A percentile compares a stretch with the other conserved stretches of the same genome.
phyloP scores from a whole-genome alignment of 2,329 filamentous ascomycete genomes.

The Fusarium heterosporum region DNA sequence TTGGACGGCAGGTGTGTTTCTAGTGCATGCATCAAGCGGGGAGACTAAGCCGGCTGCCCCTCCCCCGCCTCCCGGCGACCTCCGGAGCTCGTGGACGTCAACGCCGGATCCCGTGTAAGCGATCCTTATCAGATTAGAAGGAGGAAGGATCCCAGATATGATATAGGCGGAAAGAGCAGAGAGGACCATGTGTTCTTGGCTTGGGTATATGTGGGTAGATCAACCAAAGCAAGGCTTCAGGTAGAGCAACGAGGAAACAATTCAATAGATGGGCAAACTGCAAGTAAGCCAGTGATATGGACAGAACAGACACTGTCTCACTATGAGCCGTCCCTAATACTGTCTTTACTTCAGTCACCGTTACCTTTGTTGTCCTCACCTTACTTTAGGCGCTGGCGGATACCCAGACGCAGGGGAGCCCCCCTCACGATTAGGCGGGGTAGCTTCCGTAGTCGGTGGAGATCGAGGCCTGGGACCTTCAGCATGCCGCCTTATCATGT shows the following conservation, averaged over 20 bases:
- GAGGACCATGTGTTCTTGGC: background rate
- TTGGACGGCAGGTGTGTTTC: conserved; percentile 21
- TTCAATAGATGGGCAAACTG: conserved; percentile 1
- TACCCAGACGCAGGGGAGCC: conserved; percentile 40
- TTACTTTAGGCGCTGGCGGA: conserved; percentile 17
- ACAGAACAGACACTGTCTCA: background rate
- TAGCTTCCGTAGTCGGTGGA: conserved; percentile 44
- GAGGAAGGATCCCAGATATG: background rate
- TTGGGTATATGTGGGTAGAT: background rate
- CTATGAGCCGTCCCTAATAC: background rate
- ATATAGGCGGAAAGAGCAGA: background rate
- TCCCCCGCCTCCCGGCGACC: conserved; percentile 46
- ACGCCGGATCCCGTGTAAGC: conserved; percentile 31
- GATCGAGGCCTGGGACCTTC: conserved; percentile 38
- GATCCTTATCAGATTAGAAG: conserved; percentile 24
- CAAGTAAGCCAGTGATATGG: background rate
- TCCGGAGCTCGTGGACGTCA: conserved; percentile 32
- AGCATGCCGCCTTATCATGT: conserved; percentile 43
- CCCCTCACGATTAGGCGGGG: conserved; percentile 44
- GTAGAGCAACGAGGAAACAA: background rate
- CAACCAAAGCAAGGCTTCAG: background rate
- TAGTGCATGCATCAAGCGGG: conserved; percentile 43
- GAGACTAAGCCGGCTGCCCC: conserved; percentile 32
- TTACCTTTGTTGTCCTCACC: conserved; percentile 2
- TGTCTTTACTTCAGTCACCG: conserved; percentile 5